A percentile compares a stretch with the other conserved stretches of the same genome.
Conservation (phyloP, 164 flowering plant genomes). For the Santalum album region DNA sequence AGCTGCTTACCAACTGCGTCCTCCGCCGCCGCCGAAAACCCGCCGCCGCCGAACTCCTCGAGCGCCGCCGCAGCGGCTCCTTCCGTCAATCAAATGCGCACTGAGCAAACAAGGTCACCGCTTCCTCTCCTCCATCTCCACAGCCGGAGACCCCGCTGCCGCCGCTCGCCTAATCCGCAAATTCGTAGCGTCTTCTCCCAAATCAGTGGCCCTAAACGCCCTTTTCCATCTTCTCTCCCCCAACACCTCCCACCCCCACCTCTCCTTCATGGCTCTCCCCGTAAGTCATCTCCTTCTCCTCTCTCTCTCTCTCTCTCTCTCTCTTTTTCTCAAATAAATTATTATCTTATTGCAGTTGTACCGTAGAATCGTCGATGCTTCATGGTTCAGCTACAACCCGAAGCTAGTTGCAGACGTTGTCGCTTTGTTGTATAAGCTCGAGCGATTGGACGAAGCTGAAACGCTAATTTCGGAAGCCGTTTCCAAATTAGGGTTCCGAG, state of each 20-base stretch:
- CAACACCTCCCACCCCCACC: conserved; percentile 23
- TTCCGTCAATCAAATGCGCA: conserved; percentile 10
- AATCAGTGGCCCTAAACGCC: conserved; percentile 44
- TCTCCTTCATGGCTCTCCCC: conserved; percentile 50
- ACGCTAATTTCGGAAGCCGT: conserved; percentile 34
- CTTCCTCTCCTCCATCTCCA: conserved; percentile 35
- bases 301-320: conserved; percentile 5
- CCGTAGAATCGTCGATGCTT: conserved; percentile 35
- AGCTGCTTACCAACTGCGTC: too few relatives aligned
- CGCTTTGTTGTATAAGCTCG: conserved; percentile 42
- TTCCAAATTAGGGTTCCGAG: conserved; percentile 23
- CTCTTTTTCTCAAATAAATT: background rate
- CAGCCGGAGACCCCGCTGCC: conserved; percentile 28
- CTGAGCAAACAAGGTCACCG: conserved; percentile 51
- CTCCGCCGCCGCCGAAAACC: background rate
- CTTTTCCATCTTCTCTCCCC: conserved; percentile 67
- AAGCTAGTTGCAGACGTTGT: conserved; percentile 52
- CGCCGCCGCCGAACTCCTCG: background rate
- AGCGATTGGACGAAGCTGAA: conserved; percentile 32
- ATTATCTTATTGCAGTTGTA: conserved; percentile 40
- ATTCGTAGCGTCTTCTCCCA: conserved; percentile 55
- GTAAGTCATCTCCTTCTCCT: conserved; percentile 30
- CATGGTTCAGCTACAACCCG: conserved; percentile 72
- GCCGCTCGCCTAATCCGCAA: conserved; percentile 41
- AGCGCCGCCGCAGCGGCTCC: background rate